phyloP scores from a whole-genome alignment of 495 filamentous ascomycete species.

The Neurospora pannonica region DNA sequence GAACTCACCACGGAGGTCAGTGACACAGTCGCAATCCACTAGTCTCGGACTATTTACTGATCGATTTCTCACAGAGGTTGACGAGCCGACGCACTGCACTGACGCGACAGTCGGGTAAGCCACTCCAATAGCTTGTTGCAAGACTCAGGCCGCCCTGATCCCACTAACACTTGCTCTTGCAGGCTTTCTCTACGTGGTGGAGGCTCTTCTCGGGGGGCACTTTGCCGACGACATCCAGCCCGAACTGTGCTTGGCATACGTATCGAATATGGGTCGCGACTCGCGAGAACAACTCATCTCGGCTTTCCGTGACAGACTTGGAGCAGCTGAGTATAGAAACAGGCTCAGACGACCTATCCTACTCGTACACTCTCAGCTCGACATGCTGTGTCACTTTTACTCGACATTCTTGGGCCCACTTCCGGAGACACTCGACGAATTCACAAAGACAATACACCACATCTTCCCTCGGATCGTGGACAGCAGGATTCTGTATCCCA shows the following conservation, averaged over 20 bases:
- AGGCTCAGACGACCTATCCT: neutral
- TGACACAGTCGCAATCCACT: neutral
- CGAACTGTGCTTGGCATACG: neutral
- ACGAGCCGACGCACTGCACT: neutral
- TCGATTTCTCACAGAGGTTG: neutral
- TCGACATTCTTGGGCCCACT: neutral
- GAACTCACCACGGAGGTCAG: neutral
- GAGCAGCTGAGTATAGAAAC: neutral
- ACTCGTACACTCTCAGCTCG: neutral
- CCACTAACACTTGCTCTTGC: neutral
- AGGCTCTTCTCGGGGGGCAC: neutral
- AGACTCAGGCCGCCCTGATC: neutral
- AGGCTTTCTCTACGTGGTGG: neutral
- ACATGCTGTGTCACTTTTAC: neutral
- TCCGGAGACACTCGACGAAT: neutral
- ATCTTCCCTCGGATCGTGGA: neutral
- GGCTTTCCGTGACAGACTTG: neutral
- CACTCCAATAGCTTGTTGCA: neutral
- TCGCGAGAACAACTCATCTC: neutral
- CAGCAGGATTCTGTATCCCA: neutral
- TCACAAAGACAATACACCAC: neutral
- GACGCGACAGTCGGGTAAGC: neutral
- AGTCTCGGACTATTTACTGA: neutral
- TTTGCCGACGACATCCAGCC: neutral
- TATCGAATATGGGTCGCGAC: neutral